Conservation (phyloP, 2,329 filamentous ascomycete species). For the Talaromyces pinophilus region DNA sequence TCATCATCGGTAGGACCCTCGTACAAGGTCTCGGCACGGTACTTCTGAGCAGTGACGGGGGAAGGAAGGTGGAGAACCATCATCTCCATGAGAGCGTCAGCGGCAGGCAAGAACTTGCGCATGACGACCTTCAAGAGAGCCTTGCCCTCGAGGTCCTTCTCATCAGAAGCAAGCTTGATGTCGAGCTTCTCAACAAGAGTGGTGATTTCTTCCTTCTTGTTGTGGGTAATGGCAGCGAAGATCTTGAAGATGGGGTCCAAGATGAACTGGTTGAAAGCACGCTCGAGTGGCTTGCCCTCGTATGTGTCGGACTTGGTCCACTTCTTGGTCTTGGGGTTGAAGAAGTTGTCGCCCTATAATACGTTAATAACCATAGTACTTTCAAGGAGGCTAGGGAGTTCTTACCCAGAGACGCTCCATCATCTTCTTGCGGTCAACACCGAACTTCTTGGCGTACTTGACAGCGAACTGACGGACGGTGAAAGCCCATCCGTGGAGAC, state of each 20-base stretch:
- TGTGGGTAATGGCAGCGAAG: conserved; percentile 95
- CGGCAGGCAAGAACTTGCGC: conserved; percentile 97
- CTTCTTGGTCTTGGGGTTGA: conserved; percentile 99
- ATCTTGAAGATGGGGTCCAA: conserved; percentile 99
- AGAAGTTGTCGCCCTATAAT: conserved; percentile 86
- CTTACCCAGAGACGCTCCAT: conserved; percentile 93
- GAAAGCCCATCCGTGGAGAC: conserved; percentile 99
- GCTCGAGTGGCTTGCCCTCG: conserved; percentile 88
- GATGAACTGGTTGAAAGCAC: conserved; percentile 99
- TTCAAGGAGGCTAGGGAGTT: not conserved
- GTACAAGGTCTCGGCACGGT: conserved; percentile 98
- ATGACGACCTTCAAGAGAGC: conserved; percentile 96
- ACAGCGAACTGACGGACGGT: conserved; percentile 96
- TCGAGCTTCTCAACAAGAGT: conserved; percentile 87
- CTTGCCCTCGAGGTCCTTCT: conserved; percentile 96
- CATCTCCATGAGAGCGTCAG: conserved; percentile 98
- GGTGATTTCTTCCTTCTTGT: conserved; percentile 90
- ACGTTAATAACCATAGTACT: conserved; percentile 7
- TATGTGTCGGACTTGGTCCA: conserved; percentile 86
- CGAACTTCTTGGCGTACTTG: conserved; percentile 99
- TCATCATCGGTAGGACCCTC: conserved; percentile 94
- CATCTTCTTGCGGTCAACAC: conserved; percentile 99
- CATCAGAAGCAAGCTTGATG: conserved; percentile 83
- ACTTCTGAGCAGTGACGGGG: conserved; percentile 90
- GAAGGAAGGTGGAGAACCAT: conserved; percentile 99